A percentile compares a stretch with the other conserved stretches of the same genome.
phyloP scores from a whole-genome alignment of 1,284 basidiomycete species.

The Leccinum griseonigrum region DNA sequence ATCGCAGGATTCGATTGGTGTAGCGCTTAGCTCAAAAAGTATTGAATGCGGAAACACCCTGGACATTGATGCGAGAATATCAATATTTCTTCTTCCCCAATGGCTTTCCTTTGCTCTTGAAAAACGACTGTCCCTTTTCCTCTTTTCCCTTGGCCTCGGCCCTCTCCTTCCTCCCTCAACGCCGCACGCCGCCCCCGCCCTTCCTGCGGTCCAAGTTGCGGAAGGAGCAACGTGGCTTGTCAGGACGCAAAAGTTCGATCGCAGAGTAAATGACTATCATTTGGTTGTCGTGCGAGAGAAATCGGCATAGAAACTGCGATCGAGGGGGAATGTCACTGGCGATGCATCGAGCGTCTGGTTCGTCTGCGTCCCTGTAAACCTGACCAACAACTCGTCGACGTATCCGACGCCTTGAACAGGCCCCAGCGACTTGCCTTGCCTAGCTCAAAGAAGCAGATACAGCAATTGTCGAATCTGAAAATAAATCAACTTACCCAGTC shows the following conservation, averaged over 20 bases:
- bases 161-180: background rate
- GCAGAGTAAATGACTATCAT: constrained; percentile 77
- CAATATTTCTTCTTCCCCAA: constrained; percentile 17
- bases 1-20: background rate
- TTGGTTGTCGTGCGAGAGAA: constrained; percentile 79
- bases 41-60: background rate
- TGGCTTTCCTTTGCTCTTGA: constrained; percentile 38
- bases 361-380: constrained; percentile 78
- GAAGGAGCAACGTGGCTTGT: constrained; percentile 25
- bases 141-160: background rate
- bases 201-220: too few relatives aligned
- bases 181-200: background rate
- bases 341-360: constrained; percentile 74
- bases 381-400: constrained; percentile 82
- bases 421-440: constrained; percentile 66
- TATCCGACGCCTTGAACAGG: constrained; percentile 81
- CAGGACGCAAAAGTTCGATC: constrained; percentile 61
- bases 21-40: background rate
- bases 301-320: constrained; percentile 66
- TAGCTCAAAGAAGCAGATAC: constrained; percentile 24
- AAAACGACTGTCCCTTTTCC: constrained; percentile 66
- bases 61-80: background rate
- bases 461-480: background rate
- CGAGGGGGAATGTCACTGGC: constrained; percentile 70
- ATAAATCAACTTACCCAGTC: constrained; percentile 48